Conservation (phyloP, 805 yeast genomes). For the Tetrapisispora iriomotensis region DNA sequence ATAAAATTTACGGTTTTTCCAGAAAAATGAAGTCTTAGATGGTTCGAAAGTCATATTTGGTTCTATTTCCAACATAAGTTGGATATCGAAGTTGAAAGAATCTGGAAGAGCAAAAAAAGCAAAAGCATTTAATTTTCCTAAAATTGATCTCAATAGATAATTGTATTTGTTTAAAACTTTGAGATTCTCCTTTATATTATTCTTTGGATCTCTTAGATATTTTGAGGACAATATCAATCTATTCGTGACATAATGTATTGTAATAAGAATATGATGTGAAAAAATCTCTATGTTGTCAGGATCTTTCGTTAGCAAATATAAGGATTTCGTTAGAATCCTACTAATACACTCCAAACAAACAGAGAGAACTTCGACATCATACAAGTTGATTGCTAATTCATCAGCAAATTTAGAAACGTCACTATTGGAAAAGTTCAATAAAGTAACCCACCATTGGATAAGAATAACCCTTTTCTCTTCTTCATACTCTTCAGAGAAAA, state of each 20-base stretch:
- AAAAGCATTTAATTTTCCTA: slow-evolving; percentile 26
- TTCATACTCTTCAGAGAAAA: neutral
- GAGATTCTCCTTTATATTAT: slow-evolving; percentile 2
- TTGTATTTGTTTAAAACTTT: slow-evolving; percentile 14
- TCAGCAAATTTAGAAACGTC: slow-evolving; percentile 5
- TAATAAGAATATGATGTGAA: slow-evolving; percentile 19
- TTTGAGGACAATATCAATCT: slow-evolving; percentile 19
- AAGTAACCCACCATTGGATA: slow-evolving; percentile 28
- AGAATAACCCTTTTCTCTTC: slow-evolving; percentile 12
- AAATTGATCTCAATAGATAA: slow-evolving; percentile 19
- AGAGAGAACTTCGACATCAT: slow-evolving; percentile 14
- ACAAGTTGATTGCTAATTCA: neutral
- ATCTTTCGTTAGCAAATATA: slow-evolving; percentile 10
- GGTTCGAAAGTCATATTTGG: slow-evolving; percentile 6
- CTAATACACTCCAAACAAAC: slow-evolving; percentile 29
- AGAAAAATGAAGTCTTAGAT: slow-evolving; percentile 10
- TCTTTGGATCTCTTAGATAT: slow-evolving; percentile 1
- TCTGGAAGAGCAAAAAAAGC: slow-evolving; percentile 25
- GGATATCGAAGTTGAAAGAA: slow-evolving; percentile 19
- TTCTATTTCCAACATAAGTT: slow-evolving; percentile 9
- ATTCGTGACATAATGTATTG: slow-evolving; percentile 22
- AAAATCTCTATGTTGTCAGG: slow-evolving; percentile 14
- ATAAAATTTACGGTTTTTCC: slow-evolving; percentile 17
- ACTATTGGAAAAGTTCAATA: slow-evolving; percentile 19
- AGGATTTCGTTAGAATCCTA: slow-evolving; percentile 20